Percentiles rank a stretch among this genome's conserved stretches.
phyloP scores from a whole-genome alignment of 1,139 yeast species.

The Blastobotrys petasosporus region DNA sequence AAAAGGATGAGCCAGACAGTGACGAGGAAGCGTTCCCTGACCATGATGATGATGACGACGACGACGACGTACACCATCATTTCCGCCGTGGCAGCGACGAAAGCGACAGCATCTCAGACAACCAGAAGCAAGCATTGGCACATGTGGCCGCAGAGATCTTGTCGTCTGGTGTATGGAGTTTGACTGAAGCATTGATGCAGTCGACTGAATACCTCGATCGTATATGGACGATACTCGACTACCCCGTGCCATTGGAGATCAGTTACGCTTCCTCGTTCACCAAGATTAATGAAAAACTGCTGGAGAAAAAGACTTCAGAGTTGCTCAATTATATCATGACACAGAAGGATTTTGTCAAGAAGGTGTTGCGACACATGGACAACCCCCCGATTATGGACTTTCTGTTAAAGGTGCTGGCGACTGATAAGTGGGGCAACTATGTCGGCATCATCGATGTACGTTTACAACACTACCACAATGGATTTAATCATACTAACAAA shows the following conservation, averaged over 20 bases:
- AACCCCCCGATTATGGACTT: constrained; percentile 87
- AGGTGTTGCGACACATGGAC: constrained; percentile 71
- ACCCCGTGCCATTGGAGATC: constrained; percentile 58
- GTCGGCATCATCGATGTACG: constrained; percentile 61
- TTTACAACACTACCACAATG: too few relatives aligned
- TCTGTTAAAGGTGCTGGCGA: constrained; percentile 64
- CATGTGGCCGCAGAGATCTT: constrained; percentile 87
- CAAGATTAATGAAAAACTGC: constrained; percentile 86
- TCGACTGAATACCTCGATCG: constrained; percentile 56
- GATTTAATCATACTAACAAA: too few relatives aligned
- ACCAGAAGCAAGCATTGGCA: constrained; percentile 54
- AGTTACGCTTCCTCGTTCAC: constrained; percentile 81
- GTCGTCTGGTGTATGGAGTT: constrained; percentile 90
- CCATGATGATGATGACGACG: constrained; percentile 12
- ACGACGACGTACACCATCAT: constrained; percentile 24
- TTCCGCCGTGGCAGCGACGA: constrained; percentile 5
- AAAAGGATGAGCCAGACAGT: constrained; percentile 25
- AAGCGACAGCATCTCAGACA: constrained; percentile 19
- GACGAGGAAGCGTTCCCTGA: constrained; percentile 7
- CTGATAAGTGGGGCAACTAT: constrained; percentile 64
- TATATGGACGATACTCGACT: constrained; percentile 76
- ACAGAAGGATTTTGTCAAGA: constrained; percentile 57
- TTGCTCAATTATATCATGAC: constrained; percentile 66
- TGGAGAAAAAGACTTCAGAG: constrained; percentile 86
- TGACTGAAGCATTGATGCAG: constrained; percentile 88